Percentiles rank a stretch among this genome's conserved stretches.
Conservation (phyloP, 1,139 yeast species). For the Lodderomyces beijingensis region DNA sequence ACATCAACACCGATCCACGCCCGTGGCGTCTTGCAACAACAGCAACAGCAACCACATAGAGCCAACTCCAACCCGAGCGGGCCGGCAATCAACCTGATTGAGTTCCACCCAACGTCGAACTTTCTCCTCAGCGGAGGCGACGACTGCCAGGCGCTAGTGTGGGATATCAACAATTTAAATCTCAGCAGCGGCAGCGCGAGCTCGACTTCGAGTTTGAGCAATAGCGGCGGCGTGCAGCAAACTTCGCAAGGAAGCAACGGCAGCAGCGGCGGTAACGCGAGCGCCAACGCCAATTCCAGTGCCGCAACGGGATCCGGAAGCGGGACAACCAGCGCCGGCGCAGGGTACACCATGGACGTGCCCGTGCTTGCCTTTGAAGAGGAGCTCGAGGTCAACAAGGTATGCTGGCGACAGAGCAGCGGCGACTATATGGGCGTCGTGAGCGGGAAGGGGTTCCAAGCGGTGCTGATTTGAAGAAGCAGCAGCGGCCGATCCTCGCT, state of each 20-base stretch:
- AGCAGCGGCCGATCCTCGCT: no score
- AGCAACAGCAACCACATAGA: background rate
- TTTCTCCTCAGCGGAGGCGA: slow-evolving; percentile 75
- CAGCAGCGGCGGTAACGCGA: slow-evolving; percentile 3
- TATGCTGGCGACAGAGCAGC: slow-evolving; percentile 59
- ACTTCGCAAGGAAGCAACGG: background rate
- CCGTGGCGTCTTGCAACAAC: background rate
- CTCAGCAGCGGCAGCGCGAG: slow-evolving; percentile 6
- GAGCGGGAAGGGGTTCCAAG: slow-evolving; percentile 78
- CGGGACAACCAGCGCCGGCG: slow-evolving; percentile 1
- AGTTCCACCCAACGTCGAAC: slow-evolving; percentile 81
- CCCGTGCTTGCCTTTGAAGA: slow-evolving; percentile 59
- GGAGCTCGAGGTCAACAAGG: slow-evolving; percentile 66
- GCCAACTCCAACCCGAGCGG: slow-evolving; percentile 22
- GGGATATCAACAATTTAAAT: slow-evolving; percentile 58
- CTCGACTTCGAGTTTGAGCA: slow-evolving; percentile 1
- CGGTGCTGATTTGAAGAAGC: slow-evolving; percentile 52
- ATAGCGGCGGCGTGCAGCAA: background rate
- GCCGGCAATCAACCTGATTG: slow-evolving; percentile 60
- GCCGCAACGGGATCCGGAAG: slow-evolving; percentile 3
- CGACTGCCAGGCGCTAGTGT: slow-evolving; percentile 83
- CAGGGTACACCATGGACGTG: slow-evolving; percentile 22
- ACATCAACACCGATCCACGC: slow-evolving; percentile 10
- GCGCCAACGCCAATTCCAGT: background rate
- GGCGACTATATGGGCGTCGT: slow-evolving; percentile 85